A percentile compares a stretch with the other conserved stretches of the same genome.
phyloP scores from a whole-genome alignment of 2,329 filamentous ascomycete genomes.

The Penicillium crustosum region DNA sequence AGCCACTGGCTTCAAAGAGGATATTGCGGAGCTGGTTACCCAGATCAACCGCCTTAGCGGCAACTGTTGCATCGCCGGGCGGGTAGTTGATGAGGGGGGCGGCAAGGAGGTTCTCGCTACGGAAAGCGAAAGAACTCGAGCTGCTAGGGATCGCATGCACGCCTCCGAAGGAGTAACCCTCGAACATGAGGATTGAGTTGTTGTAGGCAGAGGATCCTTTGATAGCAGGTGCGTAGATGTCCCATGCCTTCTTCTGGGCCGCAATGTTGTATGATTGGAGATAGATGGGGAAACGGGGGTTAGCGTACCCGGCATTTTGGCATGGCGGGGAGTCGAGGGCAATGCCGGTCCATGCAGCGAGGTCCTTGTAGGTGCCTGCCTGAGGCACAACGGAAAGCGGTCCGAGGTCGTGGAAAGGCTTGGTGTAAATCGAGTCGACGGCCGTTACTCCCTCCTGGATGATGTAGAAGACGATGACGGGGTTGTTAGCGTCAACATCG shows the following conservation, averaged over 20 bases:
- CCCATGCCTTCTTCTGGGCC: conserved; percentile 40
- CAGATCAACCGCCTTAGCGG: conserved; percentile 25
- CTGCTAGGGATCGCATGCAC: conserved; percentile 40
- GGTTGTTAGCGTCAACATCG: conserved; percentile 27
- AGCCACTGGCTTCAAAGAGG: conserved; percentile 23
- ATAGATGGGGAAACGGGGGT: conserved; percentile 49
- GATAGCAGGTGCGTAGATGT: conserved; percentile 39
- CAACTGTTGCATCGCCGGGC: conserved; percentile 24
- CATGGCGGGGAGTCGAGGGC: conserved; percentile 40
- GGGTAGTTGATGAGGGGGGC: conserved; percentile 34
- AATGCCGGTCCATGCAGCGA: conserved; percentile 48
- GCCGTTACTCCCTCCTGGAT: conserved; percentile 37
- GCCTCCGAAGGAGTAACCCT: conserved; percentile 53
- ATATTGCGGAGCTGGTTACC: conserved; percentile 35
- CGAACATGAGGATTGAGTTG: conserved; percentile 55
- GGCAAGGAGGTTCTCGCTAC: conserved; percentile 46
- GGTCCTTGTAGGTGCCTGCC: conserved; percentile 48
- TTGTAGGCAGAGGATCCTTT: conserved; percentile 34
- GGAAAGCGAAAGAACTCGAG: conserved; percentile 50
- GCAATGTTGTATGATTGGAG: conserved; percentile 42
- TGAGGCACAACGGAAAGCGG: conserved; percentile 36
- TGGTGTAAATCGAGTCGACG: conserved; percentile 44
- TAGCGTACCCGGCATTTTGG: conserved; percentile 44
- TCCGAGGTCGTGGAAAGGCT: conserved; percentile 47
- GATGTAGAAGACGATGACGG: conserved; percentile 34